These are phyloP conservation scores for Moniliophthora roreri DNA, from an alignment of 1,284 basidiomycete species.

Conservation along the genomic window DNA sequence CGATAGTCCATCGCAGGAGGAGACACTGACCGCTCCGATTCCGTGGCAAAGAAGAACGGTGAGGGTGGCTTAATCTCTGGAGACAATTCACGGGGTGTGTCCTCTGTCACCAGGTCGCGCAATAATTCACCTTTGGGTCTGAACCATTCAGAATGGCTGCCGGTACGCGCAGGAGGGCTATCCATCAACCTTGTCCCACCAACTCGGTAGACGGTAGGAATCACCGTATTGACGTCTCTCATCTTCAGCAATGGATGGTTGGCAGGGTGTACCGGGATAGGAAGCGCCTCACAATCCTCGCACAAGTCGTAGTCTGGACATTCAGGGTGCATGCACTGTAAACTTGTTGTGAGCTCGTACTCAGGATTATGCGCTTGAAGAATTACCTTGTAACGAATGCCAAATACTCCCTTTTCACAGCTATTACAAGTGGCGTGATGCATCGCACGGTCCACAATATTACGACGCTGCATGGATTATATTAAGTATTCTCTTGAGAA, in stretches of 20 bases:
- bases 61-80: neutral
- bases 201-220: slow-evolving; percentile 50
- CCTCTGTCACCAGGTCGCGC: neutral
- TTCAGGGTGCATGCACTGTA: slow-evolving; percentile 76
- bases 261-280: slow-evolving; percentile 73
- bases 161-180: slow-evolving; percentile 1
- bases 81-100: neutral
- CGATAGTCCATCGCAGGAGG: neutral
- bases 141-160: no score
- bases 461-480: slow-evolving; percentile 21
- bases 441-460: slow-evolving; percentile 16
- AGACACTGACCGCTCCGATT: neutral
- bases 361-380: neutral
- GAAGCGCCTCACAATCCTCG: slow-evolving; percentile 76
- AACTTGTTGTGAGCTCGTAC: slow-evolving; percentile 12
- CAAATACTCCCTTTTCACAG: slow-evolving; percentile 58
- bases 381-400: slow-evolving; percentile 70
- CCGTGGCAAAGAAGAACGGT: slow-evolving; percentile 1
- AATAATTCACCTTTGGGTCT: neutral
- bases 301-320: slow-evolving; percentile 89
- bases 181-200: slow-evolving; percentile 29
- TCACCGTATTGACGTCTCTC: slow-evolving; percentile 47
- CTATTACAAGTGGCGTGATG: slow-evolving; percentile 58
- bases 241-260: slow-evolving; percentile 83
- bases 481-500: slow-evolving; percentile 3